Conservation (phyloP, 176 grass and related monocot genomes). For the Saccharum spontaneum region DNA sequence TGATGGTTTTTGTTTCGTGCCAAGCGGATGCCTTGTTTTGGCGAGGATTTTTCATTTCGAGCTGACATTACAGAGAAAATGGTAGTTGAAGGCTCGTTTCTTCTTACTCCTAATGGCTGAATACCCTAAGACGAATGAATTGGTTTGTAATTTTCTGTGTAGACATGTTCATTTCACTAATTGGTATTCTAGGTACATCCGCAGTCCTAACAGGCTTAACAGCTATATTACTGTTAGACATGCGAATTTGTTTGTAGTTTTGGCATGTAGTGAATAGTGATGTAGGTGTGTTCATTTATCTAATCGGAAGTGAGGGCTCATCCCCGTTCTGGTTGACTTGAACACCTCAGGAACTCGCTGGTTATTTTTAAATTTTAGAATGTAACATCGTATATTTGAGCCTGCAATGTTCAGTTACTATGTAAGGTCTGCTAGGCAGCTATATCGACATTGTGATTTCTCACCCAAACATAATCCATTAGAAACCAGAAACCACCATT, state of each 20-base stretch:
- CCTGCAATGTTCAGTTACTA: background rate
- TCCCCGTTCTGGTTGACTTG: background rate
- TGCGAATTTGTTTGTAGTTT: background rate
- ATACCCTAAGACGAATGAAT: background rate
- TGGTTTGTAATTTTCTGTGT: background rate
- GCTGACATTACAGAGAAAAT: background rate
- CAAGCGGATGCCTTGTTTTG: background rate
- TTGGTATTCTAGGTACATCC: background rate
- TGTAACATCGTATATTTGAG: background rate
- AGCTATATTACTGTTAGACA: background rate
- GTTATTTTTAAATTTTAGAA: background rate
- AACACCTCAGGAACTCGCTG: background rate
- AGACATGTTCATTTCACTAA: background rate
- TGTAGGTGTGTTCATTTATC: background rate
- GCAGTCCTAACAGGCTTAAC: background rate
- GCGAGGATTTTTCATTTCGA: background rate
- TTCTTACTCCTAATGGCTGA: background rate
- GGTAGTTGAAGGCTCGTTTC: background rate
- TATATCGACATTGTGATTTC: background rate
- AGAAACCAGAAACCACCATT: background rate
- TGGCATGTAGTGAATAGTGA: background rate
- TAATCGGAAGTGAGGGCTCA: background rate
- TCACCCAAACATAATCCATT: background rate
- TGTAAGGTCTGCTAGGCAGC: background rate
- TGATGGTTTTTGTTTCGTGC: slow-evolving; percentile 15